Evolutionary conservation across 2,329 filamentous ascomycete species (phyloP).

Genomic region (Pseudofabraea citricarpa): DNA sequence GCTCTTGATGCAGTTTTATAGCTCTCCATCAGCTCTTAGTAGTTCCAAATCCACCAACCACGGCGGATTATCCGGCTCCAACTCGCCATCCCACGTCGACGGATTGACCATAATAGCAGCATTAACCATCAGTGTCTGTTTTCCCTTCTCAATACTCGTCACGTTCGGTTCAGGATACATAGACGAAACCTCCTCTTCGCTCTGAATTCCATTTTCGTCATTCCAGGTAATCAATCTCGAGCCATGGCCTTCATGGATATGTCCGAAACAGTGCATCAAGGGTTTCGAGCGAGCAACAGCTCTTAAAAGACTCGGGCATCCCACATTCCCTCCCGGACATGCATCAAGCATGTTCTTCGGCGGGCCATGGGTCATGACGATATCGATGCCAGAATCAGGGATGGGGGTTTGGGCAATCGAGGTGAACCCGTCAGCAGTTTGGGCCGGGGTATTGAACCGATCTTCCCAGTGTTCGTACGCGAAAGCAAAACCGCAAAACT

Average conservation of each 20-base stretch:
- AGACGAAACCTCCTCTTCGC: constrained; percentile 26
- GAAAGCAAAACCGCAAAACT: constrained; percentile 27
- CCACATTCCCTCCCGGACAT: constrained; percentile 24
- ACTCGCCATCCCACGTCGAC: constrained; percentile 28
- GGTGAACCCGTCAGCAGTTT: constrained; percentile 10
- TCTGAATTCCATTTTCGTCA: constrained; percentile 27
- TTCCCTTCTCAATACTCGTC: constrained; percentile 28
- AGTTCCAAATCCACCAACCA: constrained; percentile 43
- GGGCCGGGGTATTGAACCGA: constrained; percentile 19
- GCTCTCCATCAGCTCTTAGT: neutral
- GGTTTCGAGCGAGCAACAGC: constrained; percentile 39
- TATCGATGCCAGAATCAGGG: constrained; percentile 20
- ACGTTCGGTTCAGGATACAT: constrained; percentile 28
- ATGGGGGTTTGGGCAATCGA: constrained; percentile 17
- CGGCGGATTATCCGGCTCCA: constrained; percentile 39
- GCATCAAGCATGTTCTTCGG: constrained; percentile 26
- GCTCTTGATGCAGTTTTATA: no score
- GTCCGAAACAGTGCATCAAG: constrained; percentile 50
- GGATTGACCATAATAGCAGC: constrained; percentile 39
- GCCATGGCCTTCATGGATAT: constrained; percentile 57
- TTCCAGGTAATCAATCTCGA: constrained; percentile 43
- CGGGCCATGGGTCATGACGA: constrained; percentile 33
- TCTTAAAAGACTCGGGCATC: constrained; percentile 38
- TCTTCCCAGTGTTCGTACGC: constrained; percentile 23
- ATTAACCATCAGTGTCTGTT: constrained; percentile 56